A percentile compares a stretch with the other conserved stretches of the same genome.
Conservation (phyloP, 164 flowering plant genomes). For the Magnolia changhungtana region DNA sequence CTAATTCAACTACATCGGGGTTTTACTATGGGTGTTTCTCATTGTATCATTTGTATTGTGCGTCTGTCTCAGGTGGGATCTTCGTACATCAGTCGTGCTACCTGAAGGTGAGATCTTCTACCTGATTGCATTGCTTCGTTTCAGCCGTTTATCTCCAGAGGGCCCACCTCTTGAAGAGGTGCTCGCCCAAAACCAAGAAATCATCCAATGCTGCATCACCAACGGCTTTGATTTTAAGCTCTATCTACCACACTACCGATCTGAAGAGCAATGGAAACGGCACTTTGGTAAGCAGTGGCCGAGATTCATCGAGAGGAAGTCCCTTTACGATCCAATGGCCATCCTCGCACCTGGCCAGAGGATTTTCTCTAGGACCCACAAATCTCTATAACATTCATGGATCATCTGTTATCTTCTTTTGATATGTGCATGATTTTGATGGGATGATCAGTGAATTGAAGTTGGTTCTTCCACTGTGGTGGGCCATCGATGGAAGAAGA, state of each 20-base stretch:
- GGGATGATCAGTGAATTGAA: too few species aligned
- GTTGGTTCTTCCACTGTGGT: too few species aligned
- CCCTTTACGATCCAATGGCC: slow-evolving; percentile 69
- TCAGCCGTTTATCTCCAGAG: slow-evolving; percentile 34
- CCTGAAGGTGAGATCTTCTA: slow-evolving; percentile 84
- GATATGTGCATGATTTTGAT: neutral
- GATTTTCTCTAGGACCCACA: slow-evolving; percentile 47
- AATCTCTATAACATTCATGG: neutral
- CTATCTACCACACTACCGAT: slow-evolving; percentile 69
- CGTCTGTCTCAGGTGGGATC: slow-evolving; percentile 64
- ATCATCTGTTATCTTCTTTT: too few species aligned
- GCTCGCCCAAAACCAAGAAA: slow-evolving; percentile 57
- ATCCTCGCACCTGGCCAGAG: slow-evolving; percentile 91
- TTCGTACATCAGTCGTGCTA: slow-evolving; percentile 58
- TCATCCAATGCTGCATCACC: slow-evolving; percentile 42
- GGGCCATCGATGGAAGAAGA: too few species aligned
- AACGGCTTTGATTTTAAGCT: slow-evolving; percentile 63
- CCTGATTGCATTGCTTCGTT: slow-evolving; percentile 71
- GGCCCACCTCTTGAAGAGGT: slow-evolving; percentile 46
- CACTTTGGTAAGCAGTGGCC: slow-evolving; percentile 84
- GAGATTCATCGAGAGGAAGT: slow-evolving; percentile 63
- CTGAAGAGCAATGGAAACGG: slow-evolving; percentile 62
- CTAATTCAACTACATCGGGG: too few species aligned
- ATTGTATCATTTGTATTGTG: too few species aligned
- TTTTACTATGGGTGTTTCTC: too few species aligned